phyloP scores from a whole-genome alignment of 257 asterid genomes.

The Thymus mandschuricus region DNA sequence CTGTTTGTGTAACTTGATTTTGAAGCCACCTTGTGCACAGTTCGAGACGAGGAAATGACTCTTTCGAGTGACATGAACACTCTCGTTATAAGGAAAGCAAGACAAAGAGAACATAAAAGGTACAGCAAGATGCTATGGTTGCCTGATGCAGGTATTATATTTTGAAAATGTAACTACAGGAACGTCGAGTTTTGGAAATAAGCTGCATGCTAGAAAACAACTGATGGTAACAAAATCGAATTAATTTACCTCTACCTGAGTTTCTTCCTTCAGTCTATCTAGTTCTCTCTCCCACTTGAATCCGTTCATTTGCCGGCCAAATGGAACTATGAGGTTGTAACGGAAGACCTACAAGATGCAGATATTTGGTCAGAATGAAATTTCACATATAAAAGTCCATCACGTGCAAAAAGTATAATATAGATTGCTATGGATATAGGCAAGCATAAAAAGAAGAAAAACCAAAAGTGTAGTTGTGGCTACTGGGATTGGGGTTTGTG shows the following conservation, averaged over 20 bases:
- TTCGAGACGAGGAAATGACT: too few species aligned
- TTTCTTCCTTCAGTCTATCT: slow-evolving; percentile 56
- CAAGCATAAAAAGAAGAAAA: too few species aligned
- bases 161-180: neutral
- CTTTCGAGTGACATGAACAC: too few species aligned
- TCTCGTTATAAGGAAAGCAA: neutral
- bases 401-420: too few species aligned
- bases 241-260: slow-evolving; percentile 37
- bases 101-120: neutral
- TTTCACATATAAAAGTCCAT: neutral
- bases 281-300: slow-evolving; percentile 87
- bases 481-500: too few species aligned
- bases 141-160: neutral
- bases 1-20: too few species aligned
- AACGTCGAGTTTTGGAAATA: neutral
- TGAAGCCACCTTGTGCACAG: too few species aligned
- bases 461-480: too few species aligned
- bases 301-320: slow-evolving; percentile 84
- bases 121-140: neutral
- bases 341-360: slow-evolving; percentile 59
- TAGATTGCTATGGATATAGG: too few species aligned
- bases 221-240: neutral
- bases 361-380: neutral
- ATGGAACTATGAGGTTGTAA: slow-evolving; percentile 86
- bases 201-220: slow-evolving; percentile 6